Evolutionary conservation across 2,329 filamentous ascomycete species (phyloP).

Genomic region (Teratosphaeriaceae sp.): DNA sequence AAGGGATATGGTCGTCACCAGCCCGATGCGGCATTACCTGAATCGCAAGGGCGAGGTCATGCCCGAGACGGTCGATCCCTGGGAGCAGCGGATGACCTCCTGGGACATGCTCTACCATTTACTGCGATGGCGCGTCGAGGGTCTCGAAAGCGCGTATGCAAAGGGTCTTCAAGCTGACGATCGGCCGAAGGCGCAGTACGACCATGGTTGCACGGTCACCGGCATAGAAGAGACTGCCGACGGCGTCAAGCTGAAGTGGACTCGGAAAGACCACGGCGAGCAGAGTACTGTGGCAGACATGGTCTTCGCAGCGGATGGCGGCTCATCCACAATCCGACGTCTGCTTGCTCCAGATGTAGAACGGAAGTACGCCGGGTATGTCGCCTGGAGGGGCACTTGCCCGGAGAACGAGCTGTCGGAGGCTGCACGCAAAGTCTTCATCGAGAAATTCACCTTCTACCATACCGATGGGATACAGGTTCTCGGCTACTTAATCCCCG

Average conservation of each 20-base stretch:
- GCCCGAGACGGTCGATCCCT: conserved; percentile 22
- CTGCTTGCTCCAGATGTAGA: conserved; percentile 21
- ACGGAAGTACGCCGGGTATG: conserved; percentile 27
- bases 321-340: conserved; percentile 22
- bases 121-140: conserved; percentile 41
- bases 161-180: conserved; percentile 12
- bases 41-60: conserved; percentile 23
- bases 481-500: conserved; percentile 41
- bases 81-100: conserved; percentile 41
- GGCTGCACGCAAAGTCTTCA: conserved; percentile 25
- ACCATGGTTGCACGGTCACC: conserved; percentile 26
- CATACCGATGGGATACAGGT: conserved; percentile 32
- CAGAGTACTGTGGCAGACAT: conserved; percentile 27
- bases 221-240: conserved; percentile 15
- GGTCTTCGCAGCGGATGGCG: conserved; percentile 41
- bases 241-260: conserved; percentile 22
- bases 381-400: conserved; percentile 27
- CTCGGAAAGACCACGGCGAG: conserved; percentile 16
- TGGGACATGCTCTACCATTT: conserved; percentile 44
- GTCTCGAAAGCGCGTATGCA: conserved; percentile 26
- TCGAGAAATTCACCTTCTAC: conserved; percentile 37
- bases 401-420: conserved; percentile 30
- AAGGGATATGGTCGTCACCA: conserved; percentile 25
- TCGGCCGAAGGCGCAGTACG: conserved; percentile 19
- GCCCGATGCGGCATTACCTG: conserved; percentile 22